phyloP scores from a whole-genome alignment of 2,329 filamentous ascomycete genomes.

The Podosphaera leucotricha region DNA sequence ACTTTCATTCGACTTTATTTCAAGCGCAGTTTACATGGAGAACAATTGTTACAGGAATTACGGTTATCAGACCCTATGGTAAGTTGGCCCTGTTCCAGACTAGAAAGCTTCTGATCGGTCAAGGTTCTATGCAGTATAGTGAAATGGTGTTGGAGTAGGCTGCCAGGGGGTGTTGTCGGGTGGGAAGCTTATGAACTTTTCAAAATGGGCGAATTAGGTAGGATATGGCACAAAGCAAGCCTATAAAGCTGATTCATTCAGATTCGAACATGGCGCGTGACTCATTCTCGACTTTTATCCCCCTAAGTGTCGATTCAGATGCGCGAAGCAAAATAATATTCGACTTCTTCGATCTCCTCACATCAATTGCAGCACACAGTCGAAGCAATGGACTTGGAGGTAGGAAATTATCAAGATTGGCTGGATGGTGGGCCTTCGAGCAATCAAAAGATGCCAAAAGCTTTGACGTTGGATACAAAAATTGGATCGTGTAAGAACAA shows the following conservation, averaged over 20 bases:
- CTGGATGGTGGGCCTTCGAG: constrained; percentile 97
- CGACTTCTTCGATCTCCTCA: constrained; percentile 84
- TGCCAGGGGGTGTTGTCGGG: constrained; percentile 75
- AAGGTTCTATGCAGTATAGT: constrained; percentile 81
- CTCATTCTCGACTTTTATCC: constrained; percentile 90
- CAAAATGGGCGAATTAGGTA: constrained; percentile 80
- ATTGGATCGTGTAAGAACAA: constrained; percentile 48
- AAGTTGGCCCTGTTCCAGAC: constrained; percentile 15
- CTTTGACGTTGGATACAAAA: constrained; percentile 83
- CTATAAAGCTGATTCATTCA: constrained; percentile 17
- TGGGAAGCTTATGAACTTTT: constrained; percentile 97
- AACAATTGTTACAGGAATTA: constrained; percentile 58
- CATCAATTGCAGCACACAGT: constrained; percentile 75
- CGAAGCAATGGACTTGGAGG: constrained; percentile 86
- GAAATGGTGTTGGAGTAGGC: constrained; percentile 96
- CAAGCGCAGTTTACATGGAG: constrained; percentile 43
- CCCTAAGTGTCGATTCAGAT: constrained; percentile 72
- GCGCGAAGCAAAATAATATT: constrained; percentile 75
- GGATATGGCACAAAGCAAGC: constrained; percentile 5
- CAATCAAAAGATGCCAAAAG: constrained; percentile 68
- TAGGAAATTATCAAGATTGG: constrained; percentile 80
- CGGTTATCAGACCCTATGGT: constrained; percentile 89
- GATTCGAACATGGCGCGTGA: constrained; percentile 82
- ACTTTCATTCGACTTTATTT: constrained; percentile 90
- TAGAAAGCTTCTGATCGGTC: constrained; percentile 9